Evolutionary conservation across 495 filamentous ascomycete genomes (phyloP).

Genomic region (Penicilliopsis zonata): DNA sequence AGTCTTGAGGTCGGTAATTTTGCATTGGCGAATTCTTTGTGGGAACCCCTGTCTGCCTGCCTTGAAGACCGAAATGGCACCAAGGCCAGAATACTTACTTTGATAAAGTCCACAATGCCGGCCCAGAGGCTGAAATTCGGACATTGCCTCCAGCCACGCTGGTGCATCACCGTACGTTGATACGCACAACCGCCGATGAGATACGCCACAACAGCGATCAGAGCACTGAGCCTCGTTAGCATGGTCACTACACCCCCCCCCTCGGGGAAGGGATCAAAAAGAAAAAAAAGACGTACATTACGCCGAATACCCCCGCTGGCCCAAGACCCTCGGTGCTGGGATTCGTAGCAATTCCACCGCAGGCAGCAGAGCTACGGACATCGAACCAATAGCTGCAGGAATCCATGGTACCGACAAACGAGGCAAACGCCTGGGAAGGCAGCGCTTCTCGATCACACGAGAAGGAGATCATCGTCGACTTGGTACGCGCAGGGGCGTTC

Average conservation of each 20-base stretch:
- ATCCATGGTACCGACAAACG: slow-evolving; percentile 78
- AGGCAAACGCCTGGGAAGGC: slow-evolving; percentile 47
- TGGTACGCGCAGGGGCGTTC: slow-evolving; percentile 41
- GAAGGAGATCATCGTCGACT: slow-evolving; percentile 84
- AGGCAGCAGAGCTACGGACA: slow-evolving; percentile 76
- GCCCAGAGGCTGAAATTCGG: slow-evolving; percentile 93
- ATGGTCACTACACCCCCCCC: too few relatives aligned
- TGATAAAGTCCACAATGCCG: slow-evolving; percentile 70
- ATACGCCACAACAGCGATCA: slow-evolving; percentile 79
- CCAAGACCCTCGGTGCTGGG: slow-evolving; percentile 58
- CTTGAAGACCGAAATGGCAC: slow-evolving; percentile 19
- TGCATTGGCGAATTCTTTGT: slow-evolving; percentile 11
- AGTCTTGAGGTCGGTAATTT: slow-evolving; percentile 22
- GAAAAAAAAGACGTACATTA: slow-evolving; percentile 50
- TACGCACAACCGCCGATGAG: slow-evolving; percentile 88
- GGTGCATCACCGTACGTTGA: slow-evolving; percentile 88
- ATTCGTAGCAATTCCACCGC: slow-evolving; percentile 52
- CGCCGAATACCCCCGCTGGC: slow-evolving; percentile 80
- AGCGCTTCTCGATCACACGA: slow-evolving; percentile 72
- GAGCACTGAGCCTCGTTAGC: too few relatives aligned
- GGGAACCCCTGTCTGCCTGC: slow-evolving; percentile 10
- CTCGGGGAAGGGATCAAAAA: background rate
- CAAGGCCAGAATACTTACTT: slow-evolving; percentile 46
- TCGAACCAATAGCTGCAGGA: slow-evolving; percentile 97
- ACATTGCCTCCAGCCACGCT: slow-evolving; percentile 88